Percentiles rank a stretch among this genome's conserved stretches.
phyloP scores from a whole-genome alignment of 176 grass and related monocot genomes.

The Avena atlantica region DNA sequence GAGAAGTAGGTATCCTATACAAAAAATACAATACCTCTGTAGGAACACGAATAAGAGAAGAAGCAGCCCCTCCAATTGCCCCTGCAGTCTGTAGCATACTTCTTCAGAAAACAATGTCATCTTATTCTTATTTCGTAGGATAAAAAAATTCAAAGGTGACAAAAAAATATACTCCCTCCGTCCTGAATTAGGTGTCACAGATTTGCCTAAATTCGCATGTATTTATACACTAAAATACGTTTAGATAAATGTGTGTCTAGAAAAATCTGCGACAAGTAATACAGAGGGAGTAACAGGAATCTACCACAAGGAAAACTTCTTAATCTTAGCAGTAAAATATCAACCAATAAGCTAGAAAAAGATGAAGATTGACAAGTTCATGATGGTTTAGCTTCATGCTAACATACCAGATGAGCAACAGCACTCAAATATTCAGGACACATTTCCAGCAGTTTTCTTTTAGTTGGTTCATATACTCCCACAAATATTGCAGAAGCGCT shows the following conservation, averaged over 20 bases:
- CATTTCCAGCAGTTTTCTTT: not conserved
- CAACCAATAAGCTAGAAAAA: not conserved
- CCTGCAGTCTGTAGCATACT: not conserved
- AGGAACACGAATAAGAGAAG: not conserved
- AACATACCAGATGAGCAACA: not conserved
- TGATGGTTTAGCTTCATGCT: not conserved
- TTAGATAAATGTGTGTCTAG: too few species aligned
- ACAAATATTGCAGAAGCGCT: not conserved
- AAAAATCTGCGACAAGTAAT: too few species aligned
- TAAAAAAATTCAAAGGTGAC: not conserved
- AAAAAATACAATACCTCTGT: not conserved
- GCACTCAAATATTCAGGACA: not conserved
- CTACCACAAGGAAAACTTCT: not conserved
- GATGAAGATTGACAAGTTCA: not conserved
- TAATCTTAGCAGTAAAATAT: not conserved
- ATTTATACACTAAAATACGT: too few species aligned
- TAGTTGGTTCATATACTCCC: not conserved
- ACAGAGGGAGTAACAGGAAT: not conserved
- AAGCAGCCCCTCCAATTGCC: not conserved
- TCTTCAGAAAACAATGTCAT: not conserved
- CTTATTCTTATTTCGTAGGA: not conserved
- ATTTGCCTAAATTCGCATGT: too few species aligned
- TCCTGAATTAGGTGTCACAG: too few species aligned
- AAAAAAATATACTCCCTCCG: not conserved
- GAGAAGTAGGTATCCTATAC: not conserved